Evolutionary conservation across 768 basidiomycete genomes (phyloP), one percentile per base, ranked within the genome.

Genomic region (Mycena galericulata): DNA sequence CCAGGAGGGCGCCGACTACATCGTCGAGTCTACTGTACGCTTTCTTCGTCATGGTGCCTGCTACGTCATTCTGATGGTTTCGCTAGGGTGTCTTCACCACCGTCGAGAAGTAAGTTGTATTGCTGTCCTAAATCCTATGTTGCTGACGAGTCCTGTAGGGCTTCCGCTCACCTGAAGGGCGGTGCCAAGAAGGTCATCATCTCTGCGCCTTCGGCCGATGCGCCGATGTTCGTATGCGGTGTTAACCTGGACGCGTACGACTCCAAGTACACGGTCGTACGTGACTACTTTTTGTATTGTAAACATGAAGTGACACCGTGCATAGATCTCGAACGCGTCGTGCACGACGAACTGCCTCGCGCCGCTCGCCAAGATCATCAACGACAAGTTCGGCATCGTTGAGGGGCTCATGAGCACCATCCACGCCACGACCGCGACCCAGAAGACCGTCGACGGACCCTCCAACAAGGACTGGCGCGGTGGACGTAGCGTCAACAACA

Each of bases 311-410:
- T 26, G 54, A 67, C 27, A 59, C 61, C 14, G 38, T 60, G 62
- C 53, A 47, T 73, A 91, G 90, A 94, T 99, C 82, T 99, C 97
- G 75, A 99, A 99, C 83, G 97, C 97, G 32, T 98, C 97, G 24
- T 99, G 97, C 90, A 99, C 97, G 50, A 99, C 97, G 81, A 99
- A 99, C 91, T 99, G 97, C 84, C 89, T 99, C 67, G 97, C 97
- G n/a, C 96, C 97, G 70, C 90, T 99, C 69, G 97, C 97, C 81
- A 99, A 99, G 88, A 92, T 98, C 81, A 87, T 99, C 86, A 75
- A 99, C 83, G 98, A 99, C 90, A 96, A 95, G 70, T 98, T 94
- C 77, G 94, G 93, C 75, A 97, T 99, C 76, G 87, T 93, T 68
- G 97, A 99, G 85, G 97, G 93, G 78, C 88, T 99, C 80, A 99